phyloP scores from a whole-genome alignment of 768 basidiomycete genomes.

The Leucocoprinus birnbaumii region DNA sequence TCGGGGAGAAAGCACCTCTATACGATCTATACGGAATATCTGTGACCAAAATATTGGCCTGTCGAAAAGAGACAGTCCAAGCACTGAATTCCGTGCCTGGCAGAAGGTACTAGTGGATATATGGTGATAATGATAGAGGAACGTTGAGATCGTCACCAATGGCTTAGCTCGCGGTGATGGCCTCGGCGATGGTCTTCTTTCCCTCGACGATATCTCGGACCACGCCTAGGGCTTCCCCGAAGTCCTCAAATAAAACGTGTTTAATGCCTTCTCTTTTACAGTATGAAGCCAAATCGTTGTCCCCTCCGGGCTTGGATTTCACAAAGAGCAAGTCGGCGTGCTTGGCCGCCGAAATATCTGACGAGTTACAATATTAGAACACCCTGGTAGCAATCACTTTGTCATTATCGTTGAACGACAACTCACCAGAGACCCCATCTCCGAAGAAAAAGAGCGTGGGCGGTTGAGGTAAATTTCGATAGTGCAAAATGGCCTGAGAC shows the following conservation, averaged over 20 bases:
- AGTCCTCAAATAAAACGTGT: constrained; percentile 77
- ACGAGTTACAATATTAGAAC: constrained; percentile 17
- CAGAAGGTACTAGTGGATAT: background rate
- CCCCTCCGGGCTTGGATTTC: constrained; percentile 72
- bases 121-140: background rate
- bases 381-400: constrained; percentile 28
- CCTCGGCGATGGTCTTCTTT: constrained; percentile 53
- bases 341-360: constrained; percentile 89
- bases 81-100: background rate
- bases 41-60: no score
- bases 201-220: constrained; percentile 74
- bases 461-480: constrained; percentile 62
- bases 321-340: constrained; percentile 96
- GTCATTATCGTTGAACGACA: constrained; percentile 21
- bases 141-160: background rate
- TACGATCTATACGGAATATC: no score
- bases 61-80: no score
- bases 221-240: constrained; percentile 54
- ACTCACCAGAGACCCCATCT: constrained; percentile 90
- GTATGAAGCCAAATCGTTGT: constrained; percentile 85
- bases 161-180: constrained; percentile 18
- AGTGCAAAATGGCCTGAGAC: constrained; percentile 90
- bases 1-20: no score
- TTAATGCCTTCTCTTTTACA: constrained; percentile 77
- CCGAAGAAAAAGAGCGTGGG: constrained; percentile 96